Evolutionary conservation across 2,329 filamentous ascomycete genomes (phyloP).

Genomic region (Ceratocystis harringtonii): DNA sequence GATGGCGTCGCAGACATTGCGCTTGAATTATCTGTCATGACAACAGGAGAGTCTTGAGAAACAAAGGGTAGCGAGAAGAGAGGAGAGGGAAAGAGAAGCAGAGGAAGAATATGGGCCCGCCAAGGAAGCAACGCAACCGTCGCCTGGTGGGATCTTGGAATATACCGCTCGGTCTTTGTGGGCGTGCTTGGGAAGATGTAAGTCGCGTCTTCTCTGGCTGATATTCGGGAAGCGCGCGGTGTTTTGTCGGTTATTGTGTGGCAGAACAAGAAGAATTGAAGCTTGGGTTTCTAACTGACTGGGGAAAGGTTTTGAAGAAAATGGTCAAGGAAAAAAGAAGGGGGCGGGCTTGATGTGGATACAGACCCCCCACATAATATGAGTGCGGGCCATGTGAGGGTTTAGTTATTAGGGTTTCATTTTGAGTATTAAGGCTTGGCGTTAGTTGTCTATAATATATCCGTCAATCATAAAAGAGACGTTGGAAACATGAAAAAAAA

Average conservation of each 20-base stretch:
- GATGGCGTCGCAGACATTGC: neutral
- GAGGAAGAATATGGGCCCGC: no score
- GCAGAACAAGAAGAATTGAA: slow-evolving; percentile 11
- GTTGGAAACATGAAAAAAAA: neutral
- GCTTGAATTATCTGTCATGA: slow-evolving; percentile 6
- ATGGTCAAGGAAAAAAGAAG: neutral
- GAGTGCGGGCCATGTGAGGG: neutral
- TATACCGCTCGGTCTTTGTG: neutral
- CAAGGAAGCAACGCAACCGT: no score
- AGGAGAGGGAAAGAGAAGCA: neutral
- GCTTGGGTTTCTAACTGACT: neutral
- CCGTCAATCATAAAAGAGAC: neutral
- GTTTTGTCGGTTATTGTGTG: slow-evolving; percentile 18
- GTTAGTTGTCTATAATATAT: no score
- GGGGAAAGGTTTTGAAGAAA: neutral
- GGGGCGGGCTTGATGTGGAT: neutral
- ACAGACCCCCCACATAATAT: neutral
- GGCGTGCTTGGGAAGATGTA: slow-evolving; percentile 8
- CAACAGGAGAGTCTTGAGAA: neutral
- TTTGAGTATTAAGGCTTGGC: no score
- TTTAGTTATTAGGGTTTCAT: no score
- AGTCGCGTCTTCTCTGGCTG: slow-evolving; percentile 18
- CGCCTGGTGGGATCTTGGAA: no score
- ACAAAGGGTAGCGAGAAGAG: neutral
- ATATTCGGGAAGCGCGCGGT: slow-evolving; percentile 17